These are phyloP conservation scores for Neonectria coccinea DNA, from an alignment of 2,329 filamentous ascomycete species.

Conservation along the genomic window DNA sequence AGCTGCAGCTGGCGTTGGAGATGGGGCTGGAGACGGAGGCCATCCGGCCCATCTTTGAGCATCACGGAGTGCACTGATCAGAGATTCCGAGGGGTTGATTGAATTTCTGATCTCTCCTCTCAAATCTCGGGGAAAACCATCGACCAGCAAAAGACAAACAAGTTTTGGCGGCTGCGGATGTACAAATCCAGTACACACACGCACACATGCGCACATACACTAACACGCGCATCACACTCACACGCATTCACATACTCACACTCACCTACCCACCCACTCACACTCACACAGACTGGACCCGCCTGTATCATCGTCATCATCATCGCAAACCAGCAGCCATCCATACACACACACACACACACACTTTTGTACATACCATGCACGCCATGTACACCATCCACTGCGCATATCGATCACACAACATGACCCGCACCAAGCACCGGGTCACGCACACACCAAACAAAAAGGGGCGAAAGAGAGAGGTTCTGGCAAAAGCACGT, in stretches of 20 bases:
- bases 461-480: not conserved
- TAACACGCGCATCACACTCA: conserved; percentile 8
- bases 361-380: not conserved
- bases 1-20: conserved; percentile 59
- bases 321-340: not conserved
- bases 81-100: not conserved
- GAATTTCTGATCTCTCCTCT: not conserved
- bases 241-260: not conserved
- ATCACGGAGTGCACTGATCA: conserved; percentile 42
- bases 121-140: no score
- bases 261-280: conserved; percentile 1
- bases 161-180: not conserved
- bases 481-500: conserved; percentile 15
- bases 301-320: conserved; percentile 3
- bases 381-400: not conserved
- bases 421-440: conserved; percentile 5
- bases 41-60: conserved; percentile 47
- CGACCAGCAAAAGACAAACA: not conserved
- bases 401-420: not conserved
- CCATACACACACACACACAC: not conserved
- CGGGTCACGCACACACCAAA: conserved; percentile 8
- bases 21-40: conserved; percentile 43
- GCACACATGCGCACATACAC: not conserved
- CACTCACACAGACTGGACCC: not conserved
- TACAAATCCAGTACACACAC: conserved; percentile 8